Evolutionary conservation across 139 green algal species (phyloP).

Genomic region (Chlorella sp.): DNA sequence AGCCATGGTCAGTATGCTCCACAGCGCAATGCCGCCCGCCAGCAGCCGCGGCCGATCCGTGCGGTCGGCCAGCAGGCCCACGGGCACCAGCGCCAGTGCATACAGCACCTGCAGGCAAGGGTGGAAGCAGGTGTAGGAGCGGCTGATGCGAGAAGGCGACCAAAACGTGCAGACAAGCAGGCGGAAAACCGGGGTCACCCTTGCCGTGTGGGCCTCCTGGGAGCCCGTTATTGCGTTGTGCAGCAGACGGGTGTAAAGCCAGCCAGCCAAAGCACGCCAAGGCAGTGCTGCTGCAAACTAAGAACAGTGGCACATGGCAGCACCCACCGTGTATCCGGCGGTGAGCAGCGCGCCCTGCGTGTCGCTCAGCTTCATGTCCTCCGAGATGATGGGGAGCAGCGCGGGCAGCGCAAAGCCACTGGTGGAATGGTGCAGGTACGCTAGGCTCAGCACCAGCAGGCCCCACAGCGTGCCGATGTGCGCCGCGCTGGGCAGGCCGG

Average conservation of each 20-base stretch:
- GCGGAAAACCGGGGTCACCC: too few relatives aligned
- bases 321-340: constrained; percentile 69
- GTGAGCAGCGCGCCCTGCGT: constrained; percentile 69
- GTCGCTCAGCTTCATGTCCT: constrained; percentile 79
- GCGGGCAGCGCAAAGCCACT: constrained; percentile 82
- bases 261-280: too few relatives aligned
- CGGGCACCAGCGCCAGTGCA: constrained; percentile 81
- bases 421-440: constrained; percentile 88
- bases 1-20: constrained; percentile 76
- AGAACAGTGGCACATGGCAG: too few relatives aligned
- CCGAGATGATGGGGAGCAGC: constrained; percentile 84
- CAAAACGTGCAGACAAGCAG: too few relatives aligned
- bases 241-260: too few relatives aligned
- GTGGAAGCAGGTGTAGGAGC: background rate
- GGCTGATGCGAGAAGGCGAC: background rate
- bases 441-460: constrained; percentile 73
- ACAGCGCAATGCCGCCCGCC: constrained; percentile 67
- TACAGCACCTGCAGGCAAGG: constrained; percentile 73
- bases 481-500: background rate
- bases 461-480: constrained; percentile 72
- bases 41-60: constrained; percentile 79
- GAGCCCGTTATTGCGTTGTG: too few relatives aligned
- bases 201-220: too few relatives aligned
- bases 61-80: constrained; percentile 84
- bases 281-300: too few relatives aligned